These are phyloP conservation scores for Dactylonectria estremocensis DNA, from an alignment of 2,329 filamentous ascomycete genomes.

Conservation along the genomic window DNA sequence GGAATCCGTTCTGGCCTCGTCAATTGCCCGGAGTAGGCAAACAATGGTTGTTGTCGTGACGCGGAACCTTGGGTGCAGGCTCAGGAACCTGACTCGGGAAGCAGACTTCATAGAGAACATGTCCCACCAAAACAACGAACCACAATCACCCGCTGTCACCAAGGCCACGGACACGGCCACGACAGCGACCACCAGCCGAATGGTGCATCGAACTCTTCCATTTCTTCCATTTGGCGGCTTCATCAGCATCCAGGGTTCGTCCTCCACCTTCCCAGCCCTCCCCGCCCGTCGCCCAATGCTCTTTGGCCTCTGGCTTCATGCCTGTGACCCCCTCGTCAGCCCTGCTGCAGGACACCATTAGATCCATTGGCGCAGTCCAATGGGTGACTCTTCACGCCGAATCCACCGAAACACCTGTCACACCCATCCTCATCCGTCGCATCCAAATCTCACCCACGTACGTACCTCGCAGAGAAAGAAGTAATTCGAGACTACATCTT, in stretches of 20 bases:
- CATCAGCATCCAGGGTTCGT: constrained; percentile 20
- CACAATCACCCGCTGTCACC: constrained; percentile 15
- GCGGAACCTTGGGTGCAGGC: constrained; percentile 1
- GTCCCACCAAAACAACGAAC: constrained; percentile 20
- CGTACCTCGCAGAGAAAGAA: constrained; percentile 13
- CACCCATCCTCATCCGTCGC: constrained; percentile 9
- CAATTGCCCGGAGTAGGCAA: constrained; percentile 12
- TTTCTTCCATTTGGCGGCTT: constrained; percentile 13
- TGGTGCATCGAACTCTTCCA: constrained; percentile 26
- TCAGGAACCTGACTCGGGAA: neutral
- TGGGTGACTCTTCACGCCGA: constrained; percentile 49
- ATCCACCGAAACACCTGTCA: constrained; percentile 38
- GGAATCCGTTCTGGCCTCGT: constrained; percentile 2
- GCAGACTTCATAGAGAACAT: constrained; percentile 9
- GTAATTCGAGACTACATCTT: constrained; percentile 14
- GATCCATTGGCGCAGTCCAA: constrained; percentile 41
- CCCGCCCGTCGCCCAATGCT: constrained; percentile 16
- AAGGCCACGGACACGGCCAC: neutral
- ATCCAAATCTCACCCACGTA: neutral
- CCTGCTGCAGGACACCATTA: constrained; percentile 48
- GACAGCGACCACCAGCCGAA: constrained; percentile 8
- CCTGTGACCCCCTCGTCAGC: constrained; percentile 46
- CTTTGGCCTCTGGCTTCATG: constrained; percentile 21
- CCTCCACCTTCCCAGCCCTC: constrained; percentile 26
- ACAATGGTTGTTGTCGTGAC: constrained; percentile 4